Conservation (phyloP, 2,329 filamentous ascomycete species). For the Thermoascus crustaceus region DNA sequence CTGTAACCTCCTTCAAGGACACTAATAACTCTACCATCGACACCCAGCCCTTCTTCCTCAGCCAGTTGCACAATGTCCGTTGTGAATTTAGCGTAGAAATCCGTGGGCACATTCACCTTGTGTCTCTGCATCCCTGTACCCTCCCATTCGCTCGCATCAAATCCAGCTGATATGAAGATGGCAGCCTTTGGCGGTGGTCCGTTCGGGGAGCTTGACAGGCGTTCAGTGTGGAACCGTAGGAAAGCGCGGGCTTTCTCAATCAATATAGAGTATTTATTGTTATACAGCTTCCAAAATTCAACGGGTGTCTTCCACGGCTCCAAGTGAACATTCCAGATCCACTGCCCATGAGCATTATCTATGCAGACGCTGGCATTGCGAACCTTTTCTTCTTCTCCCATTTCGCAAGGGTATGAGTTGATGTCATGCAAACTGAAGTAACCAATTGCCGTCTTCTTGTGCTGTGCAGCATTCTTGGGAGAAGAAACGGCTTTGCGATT, state of each 20-base stretch:
- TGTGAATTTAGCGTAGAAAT: conserved; percentile 89
- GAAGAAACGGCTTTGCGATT: conserved; percentile 61
- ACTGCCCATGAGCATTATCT: conserved; percentile 88
- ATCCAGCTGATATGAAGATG: conserved; percentile 91
- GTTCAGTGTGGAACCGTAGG: conserved; percentile 62
- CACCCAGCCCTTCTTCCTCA: conserved; percentile 65
- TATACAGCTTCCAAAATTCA: conserved; percentile 87
- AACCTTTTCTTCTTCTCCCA: conserved; percentile 86
- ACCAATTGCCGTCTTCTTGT: conserved; percentile 80
- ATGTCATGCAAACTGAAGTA: conserved; percentile 98
- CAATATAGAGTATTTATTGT: conserved; percentile 65
- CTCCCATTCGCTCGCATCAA: conserved; percentile 96
- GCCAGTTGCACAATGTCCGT: conserved; percentile 76
- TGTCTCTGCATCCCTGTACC: conserved; percentile 89
- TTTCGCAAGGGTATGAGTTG: conserved; percentile 95
- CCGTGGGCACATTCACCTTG: conserved; percentile 89
- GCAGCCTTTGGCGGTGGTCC: conserved; percentile 66
- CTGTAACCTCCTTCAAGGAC: conserved; percentile 95
- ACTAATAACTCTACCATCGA: conserved; percentile 81
- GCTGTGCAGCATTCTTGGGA: conserved; percentile 61
- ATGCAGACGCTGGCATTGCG: conserved; percentile 90
- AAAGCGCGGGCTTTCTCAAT: conserved; percentile 75
- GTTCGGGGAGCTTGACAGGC: conserved; percentile 48
- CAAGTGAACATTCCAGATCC: conserved; percentile 91
- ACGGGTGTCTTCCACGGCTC: conserved; percentile 73